Conservation (phyloP, 345 rosid genomes). For the Nephelium lappaceum region DNA sequence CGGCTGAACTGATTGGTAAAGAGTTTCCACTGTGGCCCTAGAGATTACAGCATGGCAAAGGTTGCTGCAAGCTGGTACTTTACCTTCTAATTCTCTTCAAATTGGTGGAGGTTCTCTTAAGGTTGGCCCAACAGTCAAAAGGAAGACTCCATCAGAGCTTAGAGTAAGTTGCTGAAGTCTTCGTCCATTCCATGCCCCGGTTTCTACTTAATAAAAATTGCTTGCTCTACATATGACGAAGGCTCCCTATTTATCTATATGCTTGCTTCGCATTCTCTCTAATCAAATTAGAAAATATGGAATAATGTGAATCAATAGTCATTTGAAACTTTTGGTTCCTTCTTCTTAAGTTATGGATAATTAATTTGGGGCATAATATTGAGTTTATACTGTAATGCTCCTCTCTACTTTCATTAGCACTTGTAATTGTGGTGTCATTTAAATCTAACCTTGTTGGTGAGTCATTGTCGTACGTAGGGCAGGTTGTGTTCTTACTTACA, state of each 20-base stretch:
- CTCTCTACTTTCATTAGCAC: not conserved
- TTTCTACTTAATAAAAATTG: not conserved
- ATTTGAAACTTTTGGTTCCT: not conserved
- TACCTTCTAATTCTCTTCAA: slow-evolving; percentile 49
- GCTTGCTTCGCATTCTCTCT: not conserved
- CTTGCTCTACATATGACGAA: not conserved
- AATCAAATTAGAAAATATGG: not conserved
- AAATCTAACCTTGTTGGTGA: not conserved
- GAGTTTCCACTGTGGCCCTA: not conserved
- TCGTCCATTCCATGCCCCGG: not conserved
- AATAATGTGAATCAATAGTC: not conserved
- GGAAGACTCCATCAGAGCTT: slow-evolving; percentile 89
- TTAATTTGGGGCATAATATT: not conserved
- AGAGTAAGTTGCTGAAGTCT: slow-evolving; percentile 51
- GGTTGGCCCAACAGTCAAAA: slow-evolving; percentile 44
- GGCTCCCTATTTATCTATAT: not conserved
- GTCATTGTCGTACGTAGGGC: not conserved
- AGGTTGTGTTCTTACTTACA: not conserved
- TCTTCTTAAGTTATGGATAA: slow-evolving; percentile 4
- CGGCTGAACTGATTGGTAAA: slow-evolving; percentile 26
- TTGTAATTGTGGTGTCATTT: too few species aligned
- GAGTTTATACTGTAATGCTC: not conserved
- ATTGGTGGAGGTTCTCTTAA: slow-evolving; percentile 46
- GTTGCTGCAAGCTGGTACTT: slow-evolving; percentile 61
- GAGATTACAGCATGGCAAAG: slow-evolving; percentile 51